Base-by-base conservation (phyloP, 352 stramenopile species). In the Phytophthora aleatoria region DNA sequence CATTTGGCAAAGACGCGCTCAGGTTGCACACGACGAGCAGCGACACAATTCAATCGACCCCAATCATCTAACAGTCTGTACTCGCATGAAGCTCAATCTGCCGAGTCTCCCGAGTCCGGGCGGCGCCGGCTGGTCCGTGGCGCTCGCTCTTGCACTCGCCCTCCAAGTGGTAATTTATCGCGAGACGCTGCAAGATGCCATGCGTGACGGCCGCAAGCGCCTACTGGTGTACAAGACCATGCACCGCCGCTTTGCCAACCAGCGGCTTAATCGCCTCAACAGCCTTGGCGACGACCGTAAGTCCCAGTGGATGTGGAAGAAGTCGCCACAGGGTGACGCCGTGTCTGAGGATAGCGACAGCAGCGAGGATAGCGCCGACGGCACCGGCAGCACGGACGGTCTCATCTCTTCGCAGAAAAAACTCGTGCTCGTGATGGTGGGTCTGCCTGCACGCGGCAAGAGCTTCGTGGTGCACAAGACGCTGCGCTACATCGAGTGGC, bases 391-490 rank as follows among this genome's bases (percentile, higher is more conserved):
- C 36, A 66, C 76, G 10, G 67, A 81, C 50, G 83, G 83, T 1
- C 74, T 92, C 62, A 86, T 92, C 64, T 79, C 69, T 0, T 85
- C 81, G 41, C 83, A 92, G 64, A 92, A 92, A 68, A 96, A 96
- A 72, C 70, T 97, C 64, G 90, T 98, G 41, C 85, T 98, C 49
- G 90, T 97, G 27, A 91, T 98, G 74, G 94, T 98, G 42, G 95
- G 95, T 3, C 71, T 98, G n/a, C 94, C 95, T 0, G 95, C 92
- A 36, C 86, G 95, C 48, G 95, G 95, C 64, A 98, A 98, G 87
- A 98, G 89, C 56, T 99, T 99, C 65, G 93, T 99, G 31, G 89
- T 96, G 63, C 87, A 97, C 54, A 98, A 98, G 70, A 77, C 97
- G 5, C 79, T 91, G 56, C 87, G 87, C 44, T 98, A 98, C 73